phyloP scores from a whole-genome alignment of 257 asterid genomes.

The Primulina huaijiensis region DNA sequence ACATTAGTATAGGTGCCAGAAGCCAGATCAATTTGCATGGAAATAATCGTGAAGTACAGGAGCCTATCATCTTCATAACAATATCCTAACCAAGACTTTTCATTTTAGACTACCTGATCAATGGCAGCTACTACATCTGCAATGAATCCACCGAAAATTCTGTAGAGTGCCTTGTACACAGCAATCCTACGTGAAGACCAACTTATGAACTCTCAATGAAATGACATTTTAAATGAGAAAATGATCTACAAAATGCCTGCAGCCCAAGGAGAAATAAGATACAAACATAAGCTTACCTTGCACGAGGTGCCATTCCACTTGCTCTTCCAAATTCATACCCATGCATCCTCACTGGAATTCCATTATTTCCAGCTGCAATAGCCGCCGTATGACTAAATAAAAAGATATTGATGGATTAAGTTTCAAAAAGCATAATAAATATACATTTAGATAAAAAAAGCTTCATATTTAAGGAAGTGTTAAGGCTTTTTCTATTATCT shows the following conservation, averaged over 20 bases:
- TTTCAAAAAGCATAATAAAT: conserved; percentile 7
- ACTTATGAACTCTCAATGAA: conserved; percentile 19
- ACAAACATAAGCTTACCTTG: conserved; percentile 54
- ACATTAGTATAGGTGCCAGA: not conserved
- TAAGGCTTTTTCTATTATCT: not conserved
- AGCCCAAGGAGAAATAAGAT: not conserved
- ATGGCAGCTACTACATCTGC: conserved; percentile 99
- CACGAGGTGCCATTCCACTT: conserved; percentile 99
- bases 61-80: conserved; percentile 11
- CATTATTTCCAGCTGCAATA: conserved; percentile 98
- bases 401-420: conserved; percentile 15
- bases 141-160: conserved; percentile 91
- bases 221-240: conserved; percentile 5
- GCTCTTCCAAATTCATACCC: conserved; percentile 97
- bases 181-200: conserved; percentile 68
- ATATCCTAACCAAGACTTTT: not conserved
- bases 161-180: conserved; percentile 96
- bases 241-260: not conserved
- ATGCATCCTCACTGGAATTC: conserved; percentile 87
- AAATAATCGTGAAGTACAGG: not conserved
- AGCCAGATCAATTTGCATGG: not conserved
- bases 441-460: not conserved
- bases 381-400: conserved; percentile 74
- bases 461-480: conserved; percentile 1
- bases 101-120: conserved; percentile 71